These are phyloP conservation scores for Podaxis rugospora DNA, from an alignment of 768 basidiomycete genomes.

Conservation along the genomic window DNA sequence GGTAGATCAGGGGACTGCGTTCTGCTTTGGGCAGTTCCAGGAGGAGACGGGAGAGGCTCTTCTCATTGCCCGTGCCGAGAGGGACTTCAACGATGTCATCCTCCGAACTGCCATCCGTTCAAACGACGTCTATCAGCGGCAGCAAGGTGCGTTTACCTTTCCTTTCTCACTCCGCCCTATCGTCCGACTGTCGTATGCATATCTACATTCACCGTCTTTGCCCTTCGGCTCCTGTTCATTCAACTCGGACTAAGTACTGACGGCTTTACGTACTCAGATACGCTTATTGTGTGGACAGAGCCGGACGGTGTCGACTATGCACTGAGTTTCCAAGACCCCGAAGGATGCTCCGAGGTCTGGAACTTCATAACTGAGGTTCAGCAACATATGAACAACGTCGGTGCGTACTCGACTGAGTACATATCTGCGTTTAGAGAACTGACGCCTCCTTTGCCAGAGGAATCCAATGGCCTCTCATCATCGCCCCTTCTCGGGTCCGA, in stretches of 20 bases:
- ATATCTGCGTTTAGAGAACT: conserved; percentile 1
- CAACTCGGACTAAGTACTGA: conserved; percentile 7
- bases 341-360: conserved; percentile 96
- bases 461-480: conserved; percentile 41
- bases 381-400: conserved; percentile 66
- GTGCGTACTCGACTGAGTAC: conserved; percentile 32
- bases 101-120: conserved; percentile 77
- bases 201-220: background rate
- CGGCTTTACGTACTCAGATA: conserved; percentile 51
- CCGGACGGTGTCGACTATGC: conserved; percentile 93
- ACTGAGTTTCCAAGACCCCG: conserved; percentile 93
- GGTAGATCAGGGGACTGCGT: conserved; percentile 96
- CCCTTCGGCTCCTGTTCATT: conserved; percentile 11
- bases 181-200: background rate
- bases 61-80: conserved; percentile 80
- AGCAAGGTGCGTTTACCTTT: conserved; percentile 59
- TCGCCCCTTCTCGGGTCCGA: conserved; percentile 61
- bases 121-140: conserved; percentile 82
- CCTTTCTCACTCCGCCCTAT: background rate
- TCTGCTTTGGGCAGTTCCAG: conserved; percentile 87
- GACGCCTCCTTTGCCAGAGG: conserved; percentile 21
- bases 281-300: conserved; percentile 98
- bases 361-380: conserved; percentile 93
- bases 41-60: conserved; percentile 73
- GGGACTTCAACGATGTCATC: conserved; percentile 66